phyloP scores from a whole-genome alignment of 2,329 filamentous ascomycete species.

The Fusarium keratoplasticum region DNA sequence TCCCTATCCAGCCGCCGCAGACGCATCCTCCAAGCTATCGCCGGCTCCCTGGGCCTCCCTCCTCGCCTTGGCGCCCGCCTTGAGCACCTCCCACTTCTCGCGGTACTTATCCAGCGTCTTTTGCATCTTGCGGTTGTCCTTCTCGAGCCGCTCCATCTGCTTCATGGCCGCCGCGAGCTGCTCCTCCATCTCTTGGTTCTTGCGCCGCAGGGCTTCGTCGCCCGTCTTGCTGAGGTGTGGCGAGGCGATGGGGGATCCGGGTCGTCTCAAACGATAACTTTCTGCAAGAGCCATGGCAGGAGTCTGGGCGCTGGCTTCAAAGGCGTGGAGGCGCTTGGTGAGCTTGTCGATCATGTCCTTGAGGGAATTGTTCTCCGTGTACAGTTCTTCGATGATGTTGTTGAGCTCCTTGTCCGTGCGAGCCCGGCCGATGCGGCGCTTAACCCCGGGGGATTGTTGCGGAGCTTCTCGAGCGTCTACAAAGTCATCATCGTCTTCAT shows the following conservation, averaged over 20 bases:
- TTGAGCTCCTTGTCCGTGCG: constrained; percentile 59
- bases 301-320: constrained; percentile 91
- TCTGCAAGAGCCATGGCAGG: constrained; percentile 88
- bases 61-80: constrained; percentile 70
- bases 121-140: constrained; percentile 66
- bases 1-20: constrained; percentile 30
- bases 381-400: constrained; percentile 88
- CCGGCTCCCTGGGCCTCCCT: constrained; percentile 54
- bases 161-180: constrained; percentile 68
- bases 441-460: constrained; percentile 56
- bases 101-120: constrained; percentile 69
- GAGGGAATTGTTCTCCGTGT: constrained; percentile 87
- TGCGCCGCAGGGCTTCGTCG: constrained; percentile 56
- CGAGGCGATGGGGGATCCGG: constrained; percentile 62
- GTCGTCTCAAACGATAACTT: constrained; percentile 75
- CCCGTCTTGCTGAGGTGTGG: constrained; percentile 36
- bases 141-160: constrained; percentile 75
- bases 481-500: constrained; percentile 86
- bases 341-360: constrained; percentile 89
- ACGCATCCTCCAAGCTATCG: constrained; percentile 51
- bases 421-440: constrained; percentile 55
- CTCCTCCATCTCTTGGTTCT: constrained; percentile 75
- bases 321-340: constrained; percentile 88
- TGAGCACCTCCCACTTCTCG: constrained; percentile 71
- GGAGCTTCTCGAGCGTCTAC: constrained; percentile 84